Evolutionary conservation across 2,329 filamentous ascomycete species (phyloP).

Genomic region (Orbilia oligospora): DNA sequence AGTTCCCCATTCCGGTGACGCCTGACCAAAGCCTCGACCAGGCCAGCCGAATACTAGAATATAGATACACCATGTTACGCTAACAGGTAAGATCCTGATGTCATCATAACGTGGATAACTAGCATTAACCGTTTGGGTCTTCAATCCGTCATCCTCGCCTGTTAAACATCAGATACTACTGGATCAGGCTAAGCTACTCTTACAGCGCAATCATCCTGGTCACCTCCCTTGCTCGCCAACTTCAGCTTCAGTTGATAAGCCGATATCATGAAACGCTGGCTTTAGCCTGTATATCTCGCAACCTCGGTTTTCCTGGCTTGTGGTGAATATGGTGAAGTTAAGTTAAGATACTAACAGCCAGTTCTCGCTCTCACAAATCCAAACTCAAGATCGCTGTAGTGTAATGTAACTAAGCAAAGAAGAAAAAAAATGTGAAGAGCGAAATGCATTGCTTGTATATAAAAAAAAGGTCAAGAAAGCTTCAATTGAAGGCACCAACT

Average conservation of each 20-base stretch:
- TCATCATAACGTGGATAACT: conserved; percentile 26
- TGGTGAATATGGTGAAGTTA: not conserved
- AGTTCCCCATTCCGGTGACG: not conserved
- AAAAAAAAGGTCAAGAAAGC: conserved; percentile 3
- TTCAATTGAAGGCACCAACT: conserved; percentile 4
- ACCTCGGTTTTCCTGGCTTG: not conserved
- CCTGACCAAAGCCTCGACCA: not conserved
- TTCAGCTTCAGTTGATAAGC: conserved; percentile 23
- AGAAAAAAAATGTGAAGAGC: conserved; percentile 14
- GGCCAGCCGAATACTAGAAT: not conserved
- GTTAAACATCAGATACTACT: conserved; percentile 22
- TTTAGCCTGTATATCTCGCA: conserved; percentile 22
- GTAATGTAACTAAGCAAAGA: not conserved
- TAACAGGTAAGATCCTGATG: conserved; percentile 13
- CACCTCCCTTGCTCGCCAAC: conserved; percentile 17
- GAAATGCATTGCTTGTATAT: conserved; percentile 44
- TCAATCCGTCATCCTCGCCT: conserved; percentile 4
- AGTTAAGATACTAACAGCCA: not conserved
- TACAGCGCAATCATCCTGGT: conserved; percentile 10
- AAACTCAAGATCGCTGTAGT: not conserved
- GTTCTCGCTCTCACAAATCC: not conserved
- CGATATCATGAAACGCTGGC: conserved; percentile 24
- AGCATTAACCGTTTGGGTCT: conserved; percentile 3
- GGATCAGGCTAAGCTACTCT: conserved; percentile 33
- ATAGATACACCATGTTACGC: not conserved